Base-by-base conservation (phyloP, 306 rosid genomes). In the Pyrus betulifolia region DNA sequence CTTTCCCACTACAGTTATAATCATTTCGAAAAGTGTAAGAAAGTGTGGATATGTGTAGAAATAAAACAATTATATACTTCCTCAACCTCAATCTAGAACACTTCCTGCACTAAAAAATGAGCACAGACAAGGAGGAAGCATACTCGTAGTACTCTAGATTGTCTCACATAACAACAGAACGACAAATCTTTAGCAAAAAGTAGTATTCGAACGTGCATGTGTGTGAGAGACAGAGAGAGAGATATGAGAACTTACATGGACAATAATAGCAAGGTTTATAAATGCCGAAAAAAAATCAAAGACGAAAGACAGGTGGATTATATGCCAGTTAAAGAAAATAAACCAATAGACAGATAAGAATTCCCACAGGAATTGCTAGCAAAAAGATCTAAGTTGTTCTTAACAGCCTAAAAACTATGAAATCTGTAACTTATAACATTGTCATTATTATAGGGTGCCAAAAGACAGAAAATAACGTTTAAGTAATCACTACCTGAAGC, bases 401-500 rank as follows among this genome's bases (percentile, higher is more conserved):
- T 17, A 23, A 31, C n/a, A 6, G 22, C 13, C 31, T n/a, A 33
- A 6, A 55, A n/a, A 31, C 8, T 3, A 33, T 11, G 31, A 28
- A 54, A 54, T 21, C n/a, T 71, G 4, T 61, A 23, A 25, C 67
- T 25, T 11, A 54, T 4, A 51, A 52, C 18, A 52, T 4, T 46
- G 9, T 19, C 9, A 55, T 55, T 25, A 18, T 17, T 60, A 60
- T 1, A 38, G 7, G 35, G 8, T 11, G 15, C 12, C 31, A 25
- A 23, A 7, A 62, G 22, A 51, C 2, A 11, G 14, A 18, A 19
- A 33, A 27, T 30, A 46, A 44, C 17, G 35, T 22, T 3, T 3
- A 38, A 31, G 33, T 74, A 77, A 69, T 74, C 58, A 52, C 76
- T 83, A 92, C 98, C 98, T 95, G 91, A 59, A 89, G 85, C 84